Base-by-base conservation (phyloP, 345 rosid species). In the Garcia nutans region DNA sequence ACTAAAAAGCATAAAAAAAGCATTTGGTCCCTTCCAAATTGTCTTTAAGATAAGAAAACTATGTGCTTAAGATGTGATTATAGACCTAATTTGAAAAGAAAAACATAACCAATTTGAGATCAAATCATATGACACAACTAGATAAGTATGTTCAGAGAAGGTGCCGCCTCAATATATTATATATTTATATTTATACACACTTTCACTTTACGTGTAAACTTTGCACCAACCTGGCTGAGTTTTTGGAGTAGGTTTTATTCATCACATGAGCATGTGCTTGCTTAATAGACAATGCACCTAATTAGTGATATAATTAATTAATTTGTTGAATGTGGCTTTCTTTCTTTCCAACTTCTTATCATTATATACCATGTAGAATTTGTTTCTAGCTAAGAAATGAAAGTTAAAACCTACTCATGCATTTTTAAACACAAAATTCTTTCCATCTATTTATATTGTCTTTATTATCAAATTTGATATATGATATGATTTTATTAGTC, bases 41-140 rank as follows among this genome's bases (percentile, higher is more conserved):
- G 60, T 73, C 68, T 54, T 71, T 23, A 64, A 33, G 68, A 64
- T 60, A 60, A 60, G 55, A 62, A 57, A 63, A 49, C 13, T 49
- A 61, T 64, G 75, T 71, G 75, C 62, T 42, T 65, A 65, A 64
- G 73, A 28, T 75, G 68, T 72, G 86, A 80, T 78, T 75, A 78
- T 72, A 47, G 73, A 72, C 76, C 82, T 73, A 72, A 68, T 62
- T 65, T 71, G 37, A 58, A 37, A 74, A 26, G 24, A 24, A 47
- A 41, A 62, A 12, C 11, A 7, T 28, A 56, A 59, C 72, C 72
- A 79, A 74, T 80, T 70, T 47, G 19, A 58, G 56, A 67, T 73
- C 60, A 78, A 75, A 64, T 58, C 80, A 80, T 65, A 64, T 77
- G 86, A 80, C 82, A 80, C 82, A 80, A 80, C 80, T 31, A 31